Conservation (phyloP, 768 basidiomycete genomes). For the Sarcodon sp. region DNA sequence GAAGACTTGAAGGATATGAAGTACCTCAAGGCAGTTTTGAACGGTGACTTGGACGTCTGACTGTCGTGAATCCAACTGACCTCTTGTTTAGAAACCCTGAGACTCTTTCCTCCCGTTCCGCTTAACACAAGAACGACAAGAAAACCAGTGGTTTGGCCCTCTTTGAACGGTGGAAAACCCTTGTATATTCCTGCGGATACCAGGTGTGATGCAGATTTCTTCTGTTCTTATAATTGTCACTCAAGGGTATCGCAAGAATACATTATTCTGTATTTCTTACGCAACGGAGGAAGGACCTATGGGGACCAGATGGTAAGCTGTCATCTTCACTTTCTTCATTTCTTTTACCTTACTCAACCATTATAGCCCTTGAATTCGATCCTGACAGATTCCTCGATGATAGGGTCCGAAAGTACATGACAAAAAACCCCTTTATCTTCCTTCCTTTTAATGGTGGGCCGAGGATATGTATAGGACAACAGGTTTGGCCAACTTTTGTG, state of each 20-base stretch:
- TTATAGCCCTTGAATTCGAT: conserved; percentile 41
- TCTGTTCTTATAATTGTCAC: neutral
- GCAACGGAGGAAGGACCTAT: conserved; percentile 50
- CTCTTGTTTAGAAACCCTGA: conserved; percentile 12
- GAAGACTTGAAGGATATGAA: conserved; percentile 47
- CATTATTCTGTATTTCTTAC: conserved; percentile 37
- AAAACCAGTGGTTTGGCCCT: conserved; percentile 15
- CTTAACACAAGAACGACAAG: conserved; percentile 7
- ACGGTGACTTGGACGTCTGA: conserved; percentile 21
- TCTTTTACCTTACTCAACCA: neutral
- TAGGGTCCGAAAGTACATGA: conserved; percentile 24
- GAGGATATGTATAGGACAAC: conserved; percentile 39
- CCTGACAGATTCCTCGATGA: conserved; percentile 59
- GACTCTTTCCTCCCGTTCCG: conserved; percentile 20
- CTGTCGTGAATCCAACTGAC: neutral
- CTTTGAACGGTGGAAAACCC: conserved; percentile 19
- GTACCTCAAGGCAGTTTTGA: conserved; percentile 43
- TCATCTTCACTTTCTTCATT: conserved; percentile 7
- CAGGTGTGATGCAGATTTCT: conserved; percentile 8
- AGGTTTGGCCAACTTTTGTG: conserved; percentile 1
- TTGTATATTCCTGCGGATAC: conserved; percentile 28
- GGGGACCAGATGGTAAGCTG: conserved; percentile 51
- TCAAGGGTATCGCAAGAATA: conserved; percentile 13
- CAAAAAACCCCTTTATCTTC: conserved; percentile 16
- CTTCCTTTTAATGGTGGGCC: conserved; percentile 52